Evolutionary conservation across 257 asterid genomes (phyloP).

Genomic region (Henckelia pumila): DNA sequence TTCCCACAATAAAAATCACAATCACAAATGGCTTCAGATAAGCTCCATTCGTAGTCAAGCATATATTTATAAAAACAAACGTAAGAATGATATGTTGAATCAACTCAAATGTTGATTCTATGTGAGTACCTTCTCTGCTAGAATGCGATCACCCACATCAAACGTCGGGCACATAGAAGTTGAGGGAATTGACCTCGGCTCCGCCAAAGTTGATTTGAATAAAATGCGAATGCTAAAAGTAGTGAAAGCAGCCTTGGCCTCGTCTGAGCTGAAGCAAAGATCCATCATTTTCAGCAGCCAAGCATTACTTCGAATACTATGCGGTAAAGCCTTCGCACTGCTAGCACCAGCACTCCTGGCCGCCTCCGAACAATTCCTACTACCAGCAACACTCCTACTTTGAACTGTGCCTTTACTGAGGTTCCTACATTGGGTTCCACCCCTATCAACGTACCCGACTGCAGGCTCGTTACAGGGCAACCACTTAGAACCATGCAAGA

Average conservation of each 20-base stretch:
- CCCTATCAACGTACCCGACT: conserved; percentile 50
- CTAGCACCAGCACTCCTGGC: conserved; percentile 26
- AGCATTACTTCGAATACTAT: conserved; percentile 25
- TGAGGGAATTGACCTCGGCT: conserved; percentile 97
- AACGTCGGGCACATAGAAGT: conserved; percentile 93
- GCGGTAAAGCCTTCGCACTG: conserved; percentile 26
- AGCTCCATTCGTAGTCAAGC: not conserved
- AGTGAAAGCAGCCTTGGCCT: conserved; percentile 86
- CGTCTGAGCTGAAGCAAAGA: conserved; percentile 55
- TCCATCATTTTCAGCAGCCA: conserved; percentile 68
- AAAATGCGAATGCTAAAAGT: conserved; percentile 73
- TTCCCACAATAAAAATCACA: not conserved
- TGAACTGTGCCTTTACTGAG: conserved; percentile 2
- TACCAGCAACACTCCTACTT: not conserved
- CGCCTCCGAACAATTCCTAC: conserved; percentile 35
- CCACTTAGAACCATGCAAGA: conserved; percentile 70
- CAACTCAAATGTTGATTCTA: not conserved
- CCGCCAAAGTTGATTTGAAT: conserved; percentile 84
- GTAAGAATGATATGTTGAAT: no score
- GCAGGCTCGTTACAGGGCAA: conserved; percentile 66
- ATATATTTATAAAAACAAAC: no score
- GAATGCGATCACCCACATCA: conserved; percentile 80
- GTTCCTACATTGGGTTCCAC: conserved; percentile 37
- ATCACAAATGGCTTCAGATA: not conserved
- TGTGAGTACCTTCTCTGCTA: conserved; percentile 84